A percentile compares a stretch with the other conserved stretches of the same genome.
phyloP scores from a whole-genome alignment of 352 stramenopile genomes.

The Albugo laibachii region DNA sequence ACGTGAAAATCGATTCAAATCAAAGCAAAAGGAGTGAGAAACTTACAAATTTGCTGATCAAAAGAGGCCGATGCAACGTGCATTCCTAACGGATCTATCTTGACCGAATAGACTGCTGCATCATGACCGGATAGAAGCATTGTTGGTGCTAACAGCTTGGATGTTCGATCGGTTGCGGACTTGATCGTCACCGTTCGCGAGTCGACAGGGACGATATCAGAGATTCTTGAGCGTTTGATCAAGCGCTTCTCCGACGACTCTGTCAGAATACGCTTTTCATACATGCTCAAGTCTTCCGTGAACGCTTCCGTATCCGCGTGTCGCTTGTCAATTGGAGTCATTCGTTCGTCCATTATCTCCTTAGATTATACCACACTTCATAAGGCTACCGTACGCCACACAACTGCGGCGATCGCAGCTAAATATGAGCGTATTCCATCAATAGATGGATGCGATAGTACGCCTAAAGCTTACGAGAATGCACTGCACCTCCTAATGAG shows the following conservation, averaged over 20 bases:
- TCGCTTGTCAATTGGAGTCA: too few relatives aligned
- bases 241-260: conserved; percentile 13
- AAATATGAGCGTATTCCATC: too few relatives aligned
- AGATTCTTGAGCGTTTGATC: conserved; percentile 40
- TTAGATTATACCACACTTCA: too few relatives aligned
- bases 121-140: conserved; percentile 66
- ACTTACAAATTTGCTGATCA: conserved; percentile 39
- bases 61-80: conserved; percentile 52
- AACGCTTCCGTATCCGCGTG: too few relatives aligned
- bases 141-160: conserved; percentile 35
- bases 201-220: conserved; percentile 56
- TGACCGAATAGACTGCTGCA: conserved; percentile 55
- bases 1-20: not conserved
- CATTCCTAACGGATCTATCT: conserved; percentile 55
- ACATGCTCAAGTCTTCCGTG: too few relatives aligned
- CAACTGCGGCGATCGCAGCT: too few relatives aligned
- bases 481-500: too few relatives aligned
- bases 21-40: not conserved
- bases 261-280: too few relatives aligned
- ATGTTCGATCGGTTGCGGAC: conserved; percentile 34
- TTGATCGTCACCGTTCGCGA: conserved; percentile 29
- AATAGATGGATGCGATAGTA: too few relatives aligned
- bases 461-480: too few relatives aligned
- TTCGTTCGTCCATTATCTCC: too few relatives aligned
- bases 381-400: too few relatives aligned